phyloP scores from a whole-genome alignment of 495 filamentous ascomycete species.

The Hamigera avellanea region DNA sequence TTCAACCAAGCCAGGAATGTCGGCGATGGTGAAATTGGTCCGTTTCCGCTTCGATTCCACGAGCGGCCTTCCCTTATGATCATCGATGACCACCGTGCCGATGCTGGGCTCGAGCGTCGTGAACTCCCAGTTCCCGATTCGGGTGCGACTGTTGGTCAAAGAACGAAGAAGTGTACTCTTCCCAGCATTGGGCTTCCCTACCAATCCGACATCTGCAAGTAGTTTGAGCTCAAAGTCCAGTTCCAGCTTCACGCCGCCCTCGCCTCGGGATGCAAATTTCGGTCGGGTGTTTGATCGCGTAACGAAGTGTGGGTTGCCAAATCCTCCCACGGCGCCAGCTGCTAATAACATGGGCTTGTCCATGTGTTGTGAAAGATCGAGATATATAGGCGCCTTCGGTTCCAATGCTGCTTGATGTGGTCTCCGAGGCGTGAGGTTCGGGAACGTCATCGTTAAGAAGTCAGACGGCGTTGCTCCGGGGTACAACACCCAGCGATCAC shows the following conservation, averaged over 20 bases:
- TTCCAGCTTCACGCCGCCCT: conserved; percentile 61
- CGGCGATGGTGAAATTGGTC: conserved; percentile 82
- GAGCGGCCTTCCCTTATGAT: conserved; percentile 58
- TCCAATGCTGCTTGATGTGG: conserved; percentile 49
- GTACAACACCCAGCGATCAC: conserved; percentile 79
- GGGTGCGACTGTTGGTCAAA: conserved; percentile 70
- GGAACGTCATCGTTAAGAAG: conserved; percentile 50
- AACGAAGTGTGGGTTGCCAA: conserved; percentile 89
- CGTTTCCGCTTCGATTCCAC: conserved; percentile 34
- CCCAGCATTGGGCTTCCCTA: conserved; percentile 91
- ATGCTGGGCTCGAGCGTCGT: conserved; percentile 91
- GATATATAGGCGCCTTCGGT: conserved; percentile 55
- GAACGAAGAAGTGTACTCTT: conserved; percentile 89
- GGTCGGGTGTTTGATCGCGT: conserved; percentile 57
- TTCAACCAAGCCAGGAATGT: conserved; percentile 87
- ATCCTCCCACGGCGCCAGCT: conserved; percentile 75
- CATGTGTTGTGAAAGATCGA: conserved; percentile 77
- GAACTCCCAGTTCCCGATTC: conserved; percentile 93
- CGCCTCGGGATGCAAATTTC: conserved; percentile 80
- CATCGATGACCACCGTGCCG: conserved; percentile 84
- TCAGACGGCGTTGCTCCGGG: conserved; percentile 59
- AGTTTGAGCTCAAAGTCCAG: conserved; percentile 90
- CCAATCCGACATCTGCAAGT: conserved; percentile 86
- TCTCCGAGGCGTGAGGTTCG: conserved; percentile 41
- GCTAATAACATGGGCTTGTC: conserved; percentile 78